Conservation (phyloP, 2,329 filamentous ascomycete genomes). For the Penicillium sp. region DNA sequence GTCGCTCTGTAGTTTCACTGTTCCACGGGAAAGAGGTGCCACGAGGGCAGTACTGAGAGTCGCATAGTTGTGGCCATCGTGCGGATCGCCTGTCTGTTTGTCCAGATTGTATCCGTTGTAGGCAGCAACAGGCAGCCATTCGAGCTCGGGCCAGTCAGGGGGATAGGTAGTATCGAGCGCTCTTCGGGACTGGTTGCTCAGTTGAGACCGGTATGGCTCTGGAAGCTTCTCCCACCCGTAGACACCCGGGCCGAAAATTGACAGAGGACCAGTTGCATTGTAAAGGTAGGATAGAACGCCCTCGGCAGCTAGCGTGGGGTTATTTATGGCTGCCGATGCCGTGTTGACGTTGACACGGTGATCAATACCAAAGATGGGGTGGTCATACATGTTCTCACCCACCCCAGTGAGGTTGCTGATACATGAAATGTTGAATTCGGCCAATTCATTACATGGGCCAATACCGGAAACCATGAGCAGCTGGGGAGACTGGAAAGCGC, state of each 20-base stretch:
- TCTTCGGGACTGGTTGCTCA: conserved; percentile 18
- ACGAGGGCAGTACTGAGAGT: conserved; percentile 32
- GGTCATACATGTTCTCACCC: conserved; percentile 44
- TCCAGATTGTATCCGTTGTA: conserved; percentile 27
- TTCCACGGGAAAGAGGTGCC: conserved; percentile 43
- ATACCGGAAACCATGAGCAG: conserved; percentile 30
- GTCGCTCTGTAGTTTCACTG: conserved; percentile 38
- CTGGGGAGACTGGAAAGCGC: conserved; percentile 42
- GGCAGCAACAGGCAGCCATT: conserved; percentile 28
- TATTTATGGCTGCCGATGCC: conserved; percentile 21
- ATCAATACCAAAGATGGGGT: conserved; percentile 29
- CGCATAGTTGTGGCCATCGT: conserved; percentile 33
- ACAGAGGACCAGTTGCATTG: conserved; percentile 21
- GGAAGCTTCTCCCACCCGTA: conserved; percentile 32
- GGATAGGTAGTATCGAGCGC: conserved; percentile 26
- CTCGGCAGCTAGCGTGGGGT: conserved; percentile 21
- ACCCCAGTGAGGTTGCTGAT: conserved; percentile 20
- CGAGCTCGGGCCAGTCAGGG: conserved; percentile 36
- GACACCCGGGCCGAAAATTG: conserved; percentile 16
- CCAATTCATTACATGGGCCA: conserved; percentile 27
- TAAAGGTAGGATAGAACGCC: conserved; percentile 21
- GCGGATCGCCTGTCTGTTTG: conserved; percentile 20
- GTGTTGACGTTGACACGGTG: conserved; percentile 34
- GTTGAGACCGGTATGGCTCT: conserved; percentile 14
- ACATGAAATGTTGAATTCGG: conserved; percentile 22